Evolutionary conservation across 2,329 filamentous ascomycete genomes (phyloP).

Genomic region (Alternaria novae-zelandiae): DNA sequence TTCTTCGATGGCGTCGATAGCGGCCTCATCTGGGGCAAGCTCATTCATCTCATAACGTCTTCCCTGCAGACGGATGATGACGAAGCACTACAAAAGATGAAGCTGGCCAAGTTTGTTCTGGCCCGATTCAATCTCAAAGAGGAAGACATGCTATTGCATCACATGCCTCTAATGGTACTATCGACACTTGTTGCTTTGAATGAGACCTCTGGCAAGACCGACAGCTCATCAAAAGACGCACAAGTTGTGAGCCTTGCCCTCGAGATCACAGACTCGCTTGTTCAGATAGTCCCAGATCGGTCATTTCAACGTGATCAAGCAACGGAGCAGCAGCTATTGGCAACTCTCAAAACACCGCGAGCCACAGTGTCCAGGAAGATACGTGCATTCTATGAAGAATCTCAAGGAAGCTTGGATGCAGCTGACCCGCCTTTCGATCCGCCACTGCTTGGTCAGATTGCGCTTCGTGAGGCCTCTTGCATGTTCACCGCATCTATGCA

Average conservation of each 20-base stretch:
- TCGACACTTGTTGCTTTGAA: constrained; percentile 62
- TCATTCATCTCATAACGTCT: constrained; percentile 69
- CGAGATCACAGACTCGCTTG: constrained; percentile 47
- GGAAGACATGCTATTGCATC: constrained; percentile 90
- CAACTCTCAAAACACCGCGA: constrained; percentile 8
- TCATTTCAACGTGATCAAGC: constrained; percentile 28
- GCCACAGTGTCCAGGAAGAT: constrained; percentile 28
- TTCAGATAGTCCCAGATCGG: constrained; percentile 47
- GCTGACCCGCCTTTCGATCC: constrained; percentile 37
- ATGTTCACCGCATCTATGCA: constrained; percentile 35
- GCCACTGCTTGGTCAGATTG: constrained; percentile 33
- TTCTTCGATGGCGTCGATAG: constrained; percentile 99
- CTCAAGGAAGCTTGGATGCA: constrained; percentile 44
- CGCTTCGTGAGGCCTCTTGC: constrained; percentile 38
- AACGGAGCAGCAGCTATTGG: constrained; percentile 10
- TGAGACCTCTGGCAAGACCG: constrained; percentile 28
- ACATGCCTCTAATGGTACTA: constrained; percentile 79
- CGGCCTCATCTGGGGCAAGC: constrained; percentile 86
- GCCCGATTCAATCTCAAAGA: constrained; percentile 90
- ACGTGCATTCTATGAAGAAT: constrained; percentile 44
- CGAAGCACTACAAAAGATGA: constrained; percentile 66
- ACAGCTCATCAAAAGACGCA: constrained; percentile 8
- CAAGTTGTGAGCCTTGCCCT: constrained; percentile 37
- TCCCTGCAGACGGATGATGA: constrained; percentile 57
- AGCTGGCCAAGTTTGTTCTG: constrained; percentile 81